A percentile compares a stretch with the other conserved stretches of the same genome.
These are phyloP conservation scores for Sporopachydermia quercuum DNA, from an alignment of 805 yeast genomes.

Conservation along the genomic window DNA sequence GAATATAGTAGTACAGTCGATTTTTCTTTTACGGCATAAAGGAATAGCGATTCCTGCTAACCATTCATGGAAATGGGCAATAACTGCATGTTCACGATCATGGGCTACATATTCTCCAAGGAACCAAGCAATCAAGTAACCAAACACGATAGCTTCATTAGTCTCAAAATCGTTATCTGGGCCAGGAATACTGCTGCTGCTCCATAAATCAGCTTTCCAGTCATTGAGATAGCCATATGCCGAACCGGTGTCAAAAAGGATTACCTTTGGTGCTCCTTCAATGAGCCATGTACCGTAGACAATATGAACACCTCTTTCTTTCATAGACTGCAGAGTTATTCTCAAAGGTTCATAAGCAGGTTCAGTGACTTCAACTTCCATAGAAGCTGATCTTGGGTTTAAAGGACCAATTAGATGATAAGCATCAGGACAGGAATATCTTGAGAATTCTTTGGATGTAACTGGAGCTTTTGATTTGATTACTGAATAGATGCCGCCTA, in stretches of 20 bases:
- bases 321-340: slow-evolving; percentile 50
- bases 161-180: slow-evolving; percentile 67
- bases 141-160: slow-evolving; percentile 65
- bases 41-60: slow-evolving; percentile 78
- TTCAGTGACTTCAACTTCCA: slow-evolving; percentile 67
- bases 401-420: slow-evolving; percentile 67
- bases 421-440: slow-evolving; percentile 22
- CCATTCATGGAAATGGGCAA: slow-evolving; percentile 82
- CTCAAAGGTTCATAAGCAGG: slow-evolving; percentile 37
- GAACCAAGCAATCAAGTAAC: slow-evolving; percentile 81
- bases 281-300: slow-evolving; percentile 76
- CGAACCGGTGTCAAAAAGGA: slow-evolving; percentile 56
- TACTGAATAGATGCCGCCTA: slow-evolving; percentile 83
- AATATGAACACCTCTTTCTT: slow-evolving; percentile 50
- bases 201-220: slow-evolving; percentile 78
- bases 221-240: slow-evolving; percentile 48
- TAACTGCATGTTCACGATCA: slow-evolving; percentile 61
- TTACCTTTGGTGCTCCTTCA: slow-evolving; percentile 75
- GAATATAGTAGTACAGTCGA: slow-evolving; percentile 76
- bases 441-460: slow-evolving; percentile 69
- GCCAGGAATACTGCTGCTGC: slow-evolving; percentile 62
- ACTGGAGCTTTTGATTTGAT: slow-evolving; percentile 77
- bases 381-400: slow-evolving; percentile 50
- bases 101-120: slow-evolving; percentile 64
- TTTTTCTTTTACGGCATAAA: slow-evolving; percentile 59